Percentiles rank a stretch among this genome's conserved stretches.
phyloP scores from a whole-genome alignment of 768 basidiomycete genomes.

The Termitomyces bulborhizus region DNA sequence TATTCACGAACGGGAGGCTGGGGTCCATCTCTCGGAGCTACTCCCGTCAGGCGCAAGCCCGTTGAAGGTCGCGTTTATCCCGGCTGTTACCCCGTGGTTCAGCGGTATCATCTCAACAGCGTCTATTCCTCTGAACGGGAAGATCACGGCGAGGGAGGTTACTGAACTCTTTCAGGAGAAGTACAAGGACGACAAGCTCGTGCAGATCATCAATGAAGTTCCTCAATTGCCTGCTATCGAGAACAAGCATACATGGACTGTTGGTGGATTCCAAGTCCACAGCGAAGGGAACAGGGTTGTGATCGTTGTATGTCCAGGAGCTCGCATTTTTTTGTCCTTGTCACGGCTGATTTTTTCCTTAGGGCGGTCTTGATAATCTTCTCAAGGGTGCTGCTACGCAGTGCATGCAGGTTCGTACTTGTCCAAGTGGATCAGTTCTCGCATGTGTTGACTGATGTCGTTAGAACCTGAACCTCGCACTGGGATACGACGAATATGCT shows the following conservation, averaged over 20 bases:
- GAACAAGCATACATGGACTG: conserved; percentile 81
- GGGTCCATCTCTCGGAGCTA: conserved; percentile 69
- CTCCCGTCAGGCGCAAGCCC: conserved; percentile 24
- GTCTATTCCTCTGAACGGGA: conserved; percentile 70
- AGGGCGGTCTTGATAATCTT: conserved; percentile 95
- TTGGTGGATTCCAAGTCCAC: conserved; percentile 93
- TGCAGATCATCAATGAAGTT: conserved; percentile 61
- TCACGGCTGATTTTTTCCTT: neutral
- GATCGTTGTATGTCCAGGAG: conserved; percentile 62
- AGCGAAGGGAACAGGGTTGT: conserved; percentile 86
- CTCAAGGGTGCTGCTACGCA: conserved; percentile 99
- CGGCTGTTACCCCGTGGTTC: conserved; percentile 90
- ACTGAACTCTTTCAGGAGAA: conserved; percentile 66
- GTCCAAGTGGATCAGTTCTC: neutral
- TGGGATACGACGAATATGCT: conserved; percentile 81
- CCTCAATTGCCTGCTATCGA: conserved; percentile 72
- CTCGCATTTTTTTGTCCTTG: neutral
- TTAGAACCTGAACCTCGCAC: conserved; percentile 84
- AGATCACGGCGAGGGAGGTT: conserved; percentile 68
- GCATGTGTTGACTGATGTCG: neutral
- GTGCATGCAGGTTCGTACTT: conserved; percentile 74
- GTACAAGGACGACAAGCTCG: conserved; percentile 71
- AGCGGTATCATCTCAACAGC: conserved; percentile 89
- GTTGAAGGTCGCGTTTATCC: conserved; percentile 77
- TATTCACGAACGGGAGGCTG: conserved; percentile 97